Conservation (phyloP, 2,329 filamentous ascomycete genomes). For the Drechslerella dactyloides region DNA sequence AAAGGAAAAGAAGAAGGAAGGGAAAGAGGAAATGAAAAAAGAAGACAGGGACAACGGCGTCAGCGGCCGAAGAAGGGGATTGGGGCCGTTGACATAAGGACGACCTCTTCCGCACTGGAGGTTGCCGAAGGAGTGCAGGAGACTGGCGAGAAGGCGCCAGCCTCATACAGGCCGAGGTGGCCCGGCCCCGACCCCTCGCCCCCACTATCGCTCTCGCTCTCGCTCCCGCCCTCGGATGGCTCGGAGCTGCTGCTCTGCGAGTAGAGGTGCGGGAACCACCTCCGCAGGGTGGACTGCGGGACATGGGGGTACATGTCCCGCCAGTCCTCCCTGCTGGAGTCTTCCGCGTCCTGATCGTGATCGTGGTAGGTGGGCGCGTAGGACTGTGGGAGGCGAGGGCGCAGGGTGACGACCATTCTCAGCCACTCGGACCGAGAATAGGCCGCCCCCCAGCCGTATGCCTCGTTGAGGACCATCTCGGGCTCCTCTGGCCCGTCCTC, state of each 20-base stretch:
- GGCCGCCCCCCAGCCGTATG: slow-evolving; percentile 24
- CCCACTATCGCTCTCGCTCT: slow-evolving; percentile 6
- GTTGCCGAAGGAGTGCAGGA: slow-evolving; percentile 9
- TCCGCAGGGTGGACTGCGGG: slow-evolving; percentile 12
- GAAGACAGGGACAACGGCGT: background rate
- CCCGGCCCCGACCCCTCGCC: background rate
- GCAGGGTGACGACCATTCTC: slow-evolving; percentile 33
- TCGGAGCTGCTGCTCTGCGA: background rate
- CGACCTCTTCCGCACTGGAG: background rate
- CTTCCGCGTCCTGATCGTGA: slow-evolving; percentile 17
- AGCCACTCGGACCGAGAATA: slow-evolving; percentile 28
- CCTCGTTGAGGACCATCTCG: slow-evolving; percentile 27
- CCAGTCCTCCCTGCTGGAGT: slow-evolving; percentile 27
- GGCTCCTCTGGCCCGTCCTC: background rate
- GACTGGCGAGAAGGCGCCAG: too few species aligned
- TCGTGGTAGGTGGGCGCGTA: slow-evolving; percentile 28
- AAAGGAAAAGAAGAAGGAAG: slow-evolving; percentile 1
- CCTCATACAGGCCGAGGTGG: background rate
- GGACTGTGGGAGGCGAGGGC: slow-evolving; percentile 14
- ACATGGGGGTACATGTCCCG: slow-evolving; percentile 30
- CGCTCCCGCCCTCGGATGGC: background rate
- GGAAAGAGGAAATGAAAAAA: background rate
- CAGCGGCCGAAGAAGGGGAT: too few species aligned
- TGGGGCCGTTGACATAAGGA: too few species aligned
- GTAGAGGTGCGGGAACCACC: slow-evolving; percentile 30